Percentiles rank a stretch among this genome's conserved stretches.
phyloP scores from a whole-genome alignment of 371 early-diverging fungal genomes.

The Pancytospora epiphaga region DNA sequence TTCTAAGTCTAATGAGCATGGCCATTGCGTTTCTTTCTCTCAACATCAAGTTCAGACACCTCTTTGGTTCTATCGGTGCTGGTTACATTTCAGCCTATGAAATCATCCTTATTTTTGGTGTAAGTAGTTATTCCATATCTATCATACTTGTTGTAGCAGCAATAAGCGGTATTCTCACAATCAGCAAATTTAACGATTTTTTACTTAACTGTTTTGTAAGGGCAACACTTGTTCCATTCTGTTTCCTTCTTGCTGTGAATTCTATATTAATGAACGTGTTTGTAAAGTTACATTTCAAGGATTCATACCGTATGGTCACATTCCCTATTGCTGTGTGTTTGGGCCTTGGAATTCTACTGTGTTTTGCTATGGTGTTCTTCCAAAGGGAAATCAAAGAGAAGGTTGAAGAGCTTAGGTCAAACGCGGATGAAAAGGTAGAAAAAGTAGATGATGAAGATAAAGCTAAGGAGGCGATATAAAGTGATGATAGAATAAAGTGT shows the following conservation, averaged over 20 bases:
- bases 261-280: not conserved
- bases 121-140: not conserved
- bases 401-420: not conserved
- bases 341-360: not conserved
- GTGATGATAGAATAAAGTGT: too few species aligned
- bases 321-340: not conserved
- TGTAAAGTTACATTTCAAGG: not conserved
- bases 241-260: not conserved
- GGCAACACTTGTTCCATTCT: not conserved
- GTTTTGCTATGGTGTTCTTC: not conserved
- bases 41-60: not conserved
- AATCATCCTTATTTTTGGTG: not conserved
- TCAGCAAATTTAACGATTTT: not conserved
- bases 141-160: not conserved
- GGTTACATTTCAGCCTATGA: not conserved
- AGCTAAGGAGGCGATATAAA: too few species aligned
- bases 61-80: not conserved
- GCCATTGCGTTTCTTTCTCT: not conserved
- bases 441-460: too few species aligned
- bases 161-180: not conserved
- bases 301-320: not conserved
- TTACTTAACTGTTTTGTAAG: not conserved
- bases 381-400: not conserved
- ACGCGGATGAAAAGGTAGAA: not conserved
- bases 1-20: not conserved